Base-by-base conservation (phyloP, 495 filamentous ascomycete species). In the Podospora appendiculata region DNA sequence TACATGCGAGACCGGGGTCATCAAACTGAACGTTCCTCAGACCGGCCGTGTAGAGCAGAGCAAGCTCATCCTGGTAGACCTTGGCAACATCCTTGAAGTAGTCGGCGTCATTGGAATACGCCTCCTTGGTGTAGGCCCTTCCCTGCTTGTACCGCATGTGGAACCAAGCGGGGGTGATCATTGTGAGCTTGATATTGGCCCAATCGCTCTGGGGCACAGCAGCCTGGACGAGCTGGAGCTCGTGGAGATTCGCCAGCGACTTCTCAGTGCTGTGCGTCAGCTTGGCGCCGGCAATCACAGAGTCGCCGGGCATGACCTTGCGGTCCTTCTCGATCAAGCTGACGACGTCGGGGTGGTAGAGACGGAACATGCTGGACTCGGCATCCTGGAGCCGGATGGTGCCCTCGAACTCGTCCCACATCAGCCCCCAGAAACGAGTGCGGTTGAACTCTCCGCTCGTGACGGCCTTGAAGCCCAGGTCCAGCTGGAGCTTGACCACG, bases 301-400 rank as follows among this genome's bases (percentile, higher is more conserved):
- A 83, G 66, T 89, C 86, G 32, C 81, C 84, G 6, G 86, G 85
- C 74, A 87, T 87, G 64, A 85, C 70, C 51, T 86, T 77, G 53
- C 81, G 79, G 32, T 62, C 68, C 46, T 57, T 58, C 61, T 78
- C 71, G 56, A 74, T 73, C 68, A 92, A 84, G 33, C 82, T 86
- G 25, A 86, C 83, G 50, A 93, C 82, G 60, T 91, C 87, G 9
- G 89, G 89, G 52, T 89, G 83, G 60, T 90, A 90, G 18, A 77
- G 69, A 11, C 86, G 79, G 70, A 89, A 90, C 60, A 87, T 79
- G 80, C 57, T 49, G 8, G 81, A 84, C 35, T 88, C 81, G 44
- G 88, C 78, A 35, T 82, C 80, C 45, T 85, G 82, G 72, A 89
- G 77, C 79, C 62, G 66, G 44, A 64, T 54, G 18, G 73, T 73